Evolutionary conservation across 495 filamentous ascomycete genomes (phyloP).

Genomic region (Penicillium egyptiacum): DNA sequence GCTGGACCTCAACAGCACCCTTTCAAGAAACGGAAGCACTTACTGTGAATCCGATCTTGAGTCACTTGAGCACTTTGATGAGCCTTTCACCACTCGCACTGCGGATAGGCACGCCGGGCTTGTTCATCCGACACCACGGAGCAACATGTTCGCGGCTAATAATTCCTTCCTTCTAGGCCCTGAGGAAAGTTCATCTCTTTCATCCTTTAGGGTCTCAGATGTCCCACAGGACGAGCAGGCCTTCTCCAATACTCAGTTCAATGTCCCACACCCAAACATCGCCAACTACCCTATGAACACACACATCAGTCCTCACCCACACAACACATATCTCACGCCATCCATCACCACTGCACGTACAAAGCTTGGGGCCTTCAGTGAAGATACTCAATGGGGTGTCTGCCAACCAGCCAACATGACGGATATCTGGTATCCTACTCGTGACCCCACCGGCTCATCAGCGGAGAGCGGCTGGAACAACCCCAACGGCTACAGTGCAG

Average conservation of each 20-base stretch:
- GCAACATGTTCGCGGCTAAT: background rate
- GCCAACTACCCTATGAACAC: background rate
- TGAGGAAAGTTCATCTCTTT: conserved; percentile 10
- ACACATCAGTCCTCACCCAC: background rate
- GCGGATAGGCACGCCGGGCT: background rate
- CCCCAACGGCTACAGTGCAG: background rate
- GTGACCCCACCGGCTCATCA: background rate
- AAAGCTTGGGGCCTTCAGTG: background rate
- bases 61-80: background rate
- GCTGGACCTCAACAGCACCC: background rate
- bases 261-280: background rate
- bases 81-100: background rate
- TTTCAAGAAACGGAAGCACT: conserved; percentile 4
- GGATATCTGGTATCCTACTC: background rate
- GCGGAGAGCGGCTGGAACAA: background rate
- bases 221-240: background rate
- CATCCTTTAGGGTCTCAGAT: conserved; percentile 11
- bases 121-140: conserved; percentile 5
- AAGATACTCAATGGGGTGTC: background rate
- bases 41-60: conserved; percentile 3
- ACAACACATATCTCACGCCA: background rate
- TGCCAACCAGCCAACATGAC: background rate
- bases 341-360: background rate
- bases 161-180: conserved; percentile 9
- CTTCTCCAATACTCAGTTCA: background rate